These are phyloP conservation scores for Puccinia coronata DNA, from an alignment of 1,284 basidiomycete species.

Conservation along the genomic window DNA sequence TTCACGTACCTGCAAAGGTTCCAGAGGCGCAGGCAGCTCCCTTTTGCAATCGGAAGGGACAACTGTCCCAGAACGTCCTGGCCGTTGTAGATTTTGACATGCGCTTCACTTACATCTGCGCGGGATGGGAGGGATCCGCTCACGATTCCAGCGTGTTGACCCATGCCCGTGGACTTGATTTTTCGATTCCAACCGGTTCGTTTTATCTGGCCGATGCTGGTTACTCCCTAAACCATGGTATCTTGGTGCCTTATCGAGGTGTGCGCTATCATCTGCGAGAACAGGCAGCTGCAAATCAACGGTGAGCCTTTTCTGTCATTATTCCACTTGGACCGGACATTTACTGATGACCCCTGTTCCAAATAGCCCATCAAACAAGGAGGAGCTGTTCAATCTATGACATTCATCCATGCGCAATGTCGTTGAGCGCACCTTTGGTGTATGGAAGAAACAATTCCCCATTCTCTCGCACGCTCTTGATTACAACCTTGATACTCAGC, in stretches of 20 bases:
- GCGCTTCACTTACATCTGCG: conserved; percentile 58
- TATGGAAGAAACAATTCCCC: conserved; percentile 37
- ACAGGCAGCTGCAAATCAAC: conserved; percentile 53
- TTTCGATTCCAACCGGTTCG: conserved; percentile 51
- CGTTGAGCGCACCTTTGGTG: conserved; percentile 51
- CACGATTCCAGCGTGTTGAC: conserved; percentile 56
- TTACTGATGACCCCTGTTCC: neutral
- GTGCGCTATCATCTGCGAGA: conserved; percentile 60
- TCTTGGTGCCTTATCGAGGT: conserved; percentile 58
- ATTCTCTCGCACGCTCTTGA: neutral
- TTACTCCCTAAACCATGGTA: neutral
- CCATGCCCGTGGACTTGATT: conserved; percentile 55
- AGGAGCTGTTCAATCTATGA: conserved; percentile 51
- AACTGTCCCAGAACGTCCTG: conserved; percentile 57
- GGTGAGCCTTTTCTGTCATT: neutral
- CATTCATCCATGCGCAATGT: conserved; percentile 49
- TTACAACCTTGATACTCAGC: neutral
- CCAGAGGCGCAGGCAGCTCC: conserved; percentile 47
- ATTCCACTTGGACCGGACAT: too few relatives aligned
- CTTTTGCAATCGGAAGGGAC: conserved; percentile 56
- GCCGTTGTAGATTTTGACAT: conserved; percentile 57
- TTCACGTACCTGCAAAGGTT: conserved; percentile 54
- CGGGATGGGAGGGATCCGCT: conserved; percentile 60
- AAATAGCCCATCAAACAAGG: conserved; percentile 42
- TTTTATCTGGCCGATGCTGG: conserved; percentile 32